Percentiles rank a stretch among this genome's conserved stretches.
Conservation (phyloP, 768 basidiomycete genomes). For the Termitomyces sp. region DNA sequence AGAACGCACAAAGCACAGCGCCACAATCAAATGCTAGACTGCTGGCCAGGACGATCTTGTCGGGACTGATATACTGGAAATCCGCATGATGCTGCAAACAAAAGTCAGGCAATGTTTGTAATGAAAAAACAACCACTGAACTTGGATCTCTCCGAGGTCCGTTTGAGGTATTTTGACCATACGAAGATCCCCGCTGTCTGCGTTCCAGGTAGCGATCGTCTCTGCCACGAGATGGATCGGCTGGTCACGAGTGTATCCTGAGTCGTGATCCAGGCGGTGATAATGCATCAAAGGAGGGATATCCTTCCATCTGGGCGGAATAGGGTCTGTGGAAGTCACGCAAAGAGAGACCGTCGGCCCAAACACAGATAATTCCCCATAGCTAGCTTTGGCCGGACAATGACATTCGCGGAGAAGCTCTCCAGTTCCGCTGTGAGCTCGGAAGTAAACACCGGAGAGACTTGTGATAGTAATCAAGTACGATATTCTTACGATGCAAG, state of each 20-base stretch:
- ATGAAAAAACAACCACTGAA: background rate
- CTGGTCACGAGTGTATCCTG: background rate
- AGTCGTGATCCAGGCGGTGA: background rate
- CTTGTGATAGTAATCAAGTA: background rate
- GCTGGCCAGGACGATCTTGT: background rate
- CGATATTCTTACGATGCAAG: background rate
- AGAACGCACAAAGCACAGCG: background rate
- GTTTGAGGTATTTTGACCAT: constrained; percentile 3
- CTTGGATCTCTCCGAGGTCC: background rate
- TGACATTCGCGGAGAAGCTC: constrained; percentile 2
- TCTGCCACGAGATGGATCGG: background rate
- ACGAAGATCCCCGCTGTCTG: constrained; percentile 2
- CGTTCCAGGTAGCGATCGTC: constrained; percentile 5
- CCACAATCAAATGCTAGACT: background rate
- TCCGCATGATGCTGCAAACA: background rate
- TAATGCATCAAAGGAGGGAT: background rate
- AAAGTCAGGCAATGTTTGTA: background rate
- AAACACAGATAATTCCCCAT: background rate
- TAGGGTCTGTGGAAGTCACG: background rate
- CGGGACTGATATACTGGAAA: background rate
- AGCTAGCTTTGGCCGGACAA: constrained; percentile 5
- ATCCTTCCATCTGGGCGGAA: background rate
- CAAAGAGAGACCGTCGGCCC: background rate
- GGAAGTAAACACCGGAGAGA: background rate
- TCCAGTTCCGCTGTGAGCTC: constrained; percentile 5